Evolutionary conservation across 495 filamentous ascomycete species (phyloP), one percentile per base, ranked within the genome.

Genomic region (Schizothecium vesticola): DNA sequence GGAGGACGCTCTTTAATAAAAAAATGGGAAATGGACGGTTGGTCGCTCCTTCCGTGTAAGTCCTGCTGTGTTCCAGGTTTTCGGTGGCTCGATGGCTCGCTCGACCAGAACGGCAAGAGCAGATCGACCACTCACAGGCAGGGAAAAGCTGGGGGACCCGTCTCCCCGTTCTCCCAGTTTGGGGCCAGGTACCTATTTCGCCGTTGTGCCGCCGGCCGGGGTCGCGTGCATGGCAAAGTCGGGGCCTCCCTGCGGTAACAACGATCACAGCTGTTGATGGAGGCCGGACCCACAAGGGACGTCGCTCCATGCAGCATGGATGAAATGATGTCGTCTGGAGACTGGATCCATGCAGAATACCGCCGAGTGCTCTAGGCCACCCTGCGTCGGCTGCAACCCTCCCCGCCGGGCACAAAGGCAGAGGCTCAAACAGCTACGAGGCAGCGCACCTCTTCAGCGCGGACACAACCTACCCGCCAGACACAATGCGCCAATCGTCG

Each of bases 151-250:
- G 67, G 69, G 69, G 73, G 65, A 67, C 51, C 26, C 62, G 63
- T n/a, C n/a, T n/a, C n/a, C 73, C 59, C 75, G 71, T 73, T 61
- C 66, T 63, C 69, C 74, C 73, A 69, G 71, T 74, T 74, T 76
- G 74, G 75, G 70, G 73, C 68, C 23, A 70, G 73, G 73, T 24
- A 63, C 29, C 33, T 74, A 77, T 77, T 77, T 77, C 70, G 75
- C 75, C 75, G 72, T 69, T 72, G 67, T 74, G 64, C 64, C 74
- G 74, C 74, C 75, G 73, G 73, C 73, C 75, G 74, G 65, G 74
- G 70, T 76, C 69, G 71, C 72, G 65, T 72, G 73, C 74, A 72
- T 68, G 43, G 43, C 43, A 51, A 51, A 51, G 43, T 51, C 43
- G 43, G 43, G 43, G 19, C 16, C 69, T 64, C 31, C 28, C 61